Conservation (phyloP, 306 rosid genomes). For the Amphicarpaea edgeworthii region DNA sequence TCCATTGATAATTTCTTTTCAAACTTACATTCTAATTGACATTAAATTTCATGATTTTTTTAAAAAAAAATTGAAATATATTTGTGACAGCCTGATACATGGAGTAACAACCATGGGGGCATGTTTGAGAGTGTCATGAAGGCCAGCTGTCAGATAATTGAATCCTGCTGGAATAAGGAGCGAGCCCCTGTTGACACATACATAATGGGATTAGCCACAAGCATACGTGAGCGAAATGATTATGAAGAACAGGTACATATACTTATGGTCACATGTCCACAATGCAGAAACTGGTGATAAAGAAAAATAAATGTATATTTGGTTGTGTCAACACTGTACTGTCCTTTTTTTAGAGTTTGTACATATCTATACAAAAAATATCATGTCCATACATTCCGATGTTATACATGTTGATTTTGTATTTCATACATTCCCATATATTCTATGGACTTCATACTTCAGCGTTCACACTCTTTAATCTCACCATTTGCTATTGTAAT, state of each 20-base stretch:
- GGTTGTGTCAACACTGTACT: background rate
- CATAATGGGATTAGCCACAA: slow-evolving; percentile 94
- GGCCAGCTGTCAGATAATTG: slow-evolving; percentile 84
- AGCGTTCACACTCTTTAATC: slow-evolving; percentile 25
- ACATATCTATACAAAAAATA: background rate
- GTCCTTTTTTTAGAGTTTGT: background rate
- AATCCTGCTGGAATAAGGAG: slow-evolving; percentile 96
- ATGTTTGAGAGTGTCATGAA: slow-evolving; percentile 90
- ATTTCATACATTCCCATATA: slow-evolving; percentile 30
- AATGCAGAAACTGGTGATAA: slow-evolving; percentile 19
- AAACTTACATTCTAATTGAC: slow-evolving; percentile 19
- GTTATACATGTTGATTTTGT: slow-evolving; percentile 21
- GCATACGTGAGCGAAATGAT: slow-evolving; percentile 95
- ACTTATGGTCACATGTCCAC: slow-evolving; percentile 30
- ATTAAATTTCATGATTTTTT: slow-evolving; percentile 21
- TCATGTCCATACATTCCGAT: slow-evolving; percentile 21
- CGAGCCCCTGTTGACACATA: slow-evolving; percentile 97
- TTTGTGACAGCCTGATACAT: slow-evolving; percentile 78
- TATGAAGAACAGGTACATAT: slow-evolving; percentile 82
- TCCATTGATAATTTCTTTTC: slow-evolving; percentile 25
- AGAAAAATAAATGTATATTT: slow-evolving; percentile 21
- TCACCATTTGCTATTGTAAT: slow-evolving; percentile 20
- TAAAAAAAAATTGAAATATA: slow-evolving; percentile 34
- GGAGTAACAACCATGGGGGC: slow-evolving; percentile 86
- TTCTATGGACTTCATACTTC: slow-evolving; percentile 13